A percentile compares a stretch with the other conserved stretches of the same genome.
Conservation (phyloP, 148 eudicot genomes). For the Diospyros lotus region DNA sequence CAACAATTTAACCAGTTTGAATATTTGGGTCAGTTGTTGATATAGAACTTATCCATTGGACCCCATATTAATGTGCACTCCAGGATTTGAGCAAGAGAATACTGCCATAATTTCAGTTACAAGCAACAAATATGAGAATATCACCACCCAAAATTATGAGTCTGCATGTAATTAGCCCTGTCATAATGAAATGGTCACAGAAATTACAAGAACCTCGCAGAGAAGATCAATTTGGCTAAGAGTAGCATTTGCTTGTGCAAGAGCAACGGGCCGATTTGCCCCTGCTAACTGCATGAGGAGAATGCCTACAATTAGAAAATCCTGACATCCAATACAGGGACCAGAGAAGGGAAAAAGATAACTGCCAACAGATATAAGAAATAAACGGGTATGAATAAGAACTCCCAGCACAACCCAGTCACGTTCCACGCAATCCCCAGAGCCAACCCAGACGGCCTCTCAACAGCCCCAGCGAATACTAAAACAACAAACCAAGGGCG, state of each 20-base stretch:
- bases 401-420: conserved; percentile 93
- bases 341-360: too few relatives aligned
- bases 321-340: not conserved
- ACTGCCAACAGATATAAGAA: not conserved
- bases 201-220: conserved; percentile 59
- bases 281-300: conserved; percentile 66
- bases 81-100: not conserved
- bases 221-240: conserved; percentile 83
- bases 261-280: conserved; percentile 82
- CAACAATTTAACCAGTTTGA: not conserved
- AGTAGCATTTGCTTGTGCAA: conserved; percentile 91
- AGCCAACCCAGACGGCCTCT: conserved; percentile 80
- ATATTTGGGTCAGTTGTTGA: not conserved
- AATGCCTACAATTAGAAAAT: conserved; percentile 13
- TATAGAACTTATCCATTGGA: not conserved
- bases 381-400: not conserved
- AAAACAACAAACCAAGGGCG: conserved; percentile 83
- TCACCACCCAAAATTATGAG: not conserved
- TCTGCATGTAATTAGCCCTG: conserved; percentile 2
- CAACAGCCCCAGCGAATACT: conserved; percentile 78
- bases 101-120: not conserved
- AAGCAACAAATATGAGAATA: conserved; percentile 1
- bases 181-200: not conserved
- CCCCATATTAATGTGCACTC: not conserved
- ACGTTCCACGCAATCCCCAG: conserved; percentile 95